Evolutionary conservation across 2,329 filamentous ascomycete genomes (phyloP), one percentile per base, ranked within the genome.

Genomic region (Colletotrichum noveboracense): DNA sequence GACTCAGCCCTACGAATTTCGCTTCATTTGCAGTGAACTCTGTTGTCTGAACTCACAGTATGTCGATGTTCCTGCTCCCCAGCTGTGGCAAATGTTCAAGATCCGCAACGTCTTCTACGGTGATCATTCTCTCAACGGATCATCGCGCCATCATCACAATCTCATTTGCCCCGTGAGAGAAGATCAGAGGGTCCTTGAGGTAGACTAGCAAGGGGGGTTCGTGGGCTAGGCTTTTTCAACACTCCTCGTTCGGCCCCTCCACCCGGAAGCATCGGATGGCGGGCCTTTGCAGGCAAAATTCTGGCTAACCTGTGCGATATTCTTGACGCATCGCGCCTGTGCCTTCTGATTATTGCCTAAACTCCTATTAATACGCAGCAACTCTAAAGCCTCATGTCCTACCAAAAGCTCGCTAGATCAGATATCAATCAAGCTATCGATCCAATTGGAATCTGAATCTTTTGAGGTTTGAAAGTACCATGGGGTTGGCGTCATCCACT

Each of bases 351-450:
- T 21, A 52, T 52, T 21, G 43, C n/a, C n/a, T 52, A 21, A 21
- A 52, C n/a, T 21, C 10, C 18, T 21, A n/a, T 21, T 18, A 13
- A 48, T 48, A n/a, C 7, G 43, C n/a, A 48, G 18, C 9, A 21
- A 21, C 43, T 12, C 43, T 12, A 7, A 48, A 21, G 10, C n/a
- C 0, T 21, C 43, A 1, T 21, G 18, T 48, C 38, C 38, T 12
- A n/a, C 7, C 18, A n/a, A n/a, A 0, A 48, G 38, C 18, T 43
- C 1, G 18, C 9, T 48, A 12, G 3, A 21, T 1, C 10, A 3
- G n/a, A 21, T 1, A 7, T 21, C 10, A 21, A 21, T 48, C 10
- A 48, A 43, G 9, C 38, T n/a, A 0, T n/a, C 18, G 38, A 48
- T 4, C 2, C 5, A 6, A 48, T 12, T 48, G 36, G 2, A 18